These are phyloP conservation scores for Basipetospora sp. DNA, from an alignment of 2,329 filamentous ascomycete species.

Conservation along the genomic window DNA sequence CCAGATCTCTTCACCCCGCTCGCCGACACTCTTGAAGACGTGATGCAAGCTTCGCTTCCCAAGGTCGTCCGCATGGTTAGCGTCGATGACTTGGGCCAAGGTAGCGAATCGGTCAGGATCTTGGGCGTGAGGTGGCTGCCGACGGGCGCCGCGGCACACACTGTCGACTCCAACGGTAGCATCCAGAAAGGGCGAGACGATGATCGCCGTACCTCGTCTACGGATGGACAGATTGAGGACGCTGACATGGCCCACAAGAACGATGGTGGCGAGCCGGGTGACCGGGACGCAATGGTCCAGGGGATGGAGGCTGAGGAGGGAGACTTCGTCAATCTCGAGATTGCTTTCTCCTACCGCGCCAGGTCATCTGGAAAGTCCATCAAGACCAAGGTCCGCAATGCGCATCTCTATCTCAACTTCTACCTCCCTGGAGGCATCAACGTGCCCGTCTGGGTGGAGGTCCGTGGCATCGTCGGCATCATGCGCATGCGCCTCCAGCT, in stretches of 20 bases:
- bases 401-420: slow-evolving; percentile 5
- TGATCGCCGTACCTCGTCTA: slow-evolving; percentile 71
- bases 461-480: slow-evolving; percentile 82
- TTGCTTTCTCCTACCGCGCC: slow-evolving; percentile 59
- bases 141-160: neutral
- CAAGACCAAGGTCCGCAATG: slow-evolving; percentile 9
- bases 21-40: slow-evolving; percentile 70
- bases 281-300: slow-evolving; percentile 22
- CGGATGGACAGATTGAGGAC: slow-evolving; percentile 67
- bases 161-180: slow-evolving; percentile 46
- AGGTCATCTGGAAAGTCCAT: neutral
- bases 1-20: slow-evolving; percentile 87
- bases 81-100: slow-evolving; percentile 88
- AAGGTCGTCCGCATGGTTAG: slow-evolving; percentile 86
- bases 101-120: slow-evolving; percentile 76
- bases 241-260: slow-evolving; percentile 75
- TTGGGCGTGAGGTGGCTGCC: slow-evolving; percentile 70
- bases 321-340: slow-evolving; percentile 60
- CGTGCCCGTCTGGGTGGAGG: slow-evolving; percentile 46
- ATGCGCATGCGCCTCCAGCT: slow-evolving; percentile 70
- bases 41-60: slow-evolving; percentile 92
- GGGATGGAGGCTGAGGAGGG: slow-evolving; percentile 65
- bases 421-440: slow-evolving; percentile 2
- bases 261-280: slow-evolving; percentile 47
- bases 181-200: slow-evolving; percentile 74